Base-by-base conservation (phyloP, 2,329 filamentous ascomycete genomes). In the Alternaria brassicae region DNA sequence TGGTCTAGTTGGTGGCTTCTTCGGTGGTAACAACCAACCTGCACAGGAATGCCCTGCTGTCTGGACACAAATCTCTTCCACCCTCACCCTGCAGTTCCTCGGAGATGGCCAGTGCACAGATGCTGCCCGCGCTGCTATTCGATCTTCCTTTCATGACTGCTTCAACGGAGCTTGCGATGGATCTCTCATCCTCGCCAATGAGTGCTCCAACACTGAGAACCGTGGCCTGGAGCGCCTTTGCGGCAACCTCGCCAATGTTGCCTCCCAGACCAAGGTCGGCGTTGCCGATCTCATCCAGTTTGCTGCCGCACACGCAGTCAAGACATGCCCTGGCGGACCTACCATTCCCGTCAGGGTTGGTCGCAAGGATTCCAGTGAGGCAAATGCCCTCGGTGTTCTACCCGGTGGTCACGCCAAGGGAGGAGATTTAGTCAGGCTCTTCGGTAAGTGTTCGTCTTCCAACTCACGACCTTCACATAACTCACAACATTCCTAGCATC, bases 151-250 rank as follows among this genome's bases (percentile, higher is more conserved):
- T 63, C 75, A 78, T 23, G 75, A 77, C 58, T 77, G 74, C 64
- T 76, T 76, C 70, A 72, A 72, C 45, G 75, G 74, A 13, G 72
- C 72, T 2, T 77, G 74, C 44, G 75, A 78, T 40, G 75, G 75
- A 9, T 77, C 75, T 25, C 65, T 78, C 25, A 75, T 78, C 48
- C 70, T 77, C 15, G 72, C 75, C 19, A 56, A 71, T 19, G 75
- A 78, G 50, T 78, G 78, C 60, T 64, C 68, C 1, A 72, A 78
- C 17, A 9, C 52, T 0, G 75, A 79, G 53, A 79, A 86, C 68
- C 67, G 55, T 3, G 83, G 83, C 0, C 74, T 87, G 1, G 63
- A 76, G 53, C 73, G 72, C 4, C 79, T 84, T 25, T 80, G 78
- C 15, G 63, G 66, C 3, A 77, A 78, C 52, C 75, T 82, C 1